Evolutionary conservation across 1,139 yeast species (phyloP).

Genomic region (Blastobotrys arbuscula): DNA sequence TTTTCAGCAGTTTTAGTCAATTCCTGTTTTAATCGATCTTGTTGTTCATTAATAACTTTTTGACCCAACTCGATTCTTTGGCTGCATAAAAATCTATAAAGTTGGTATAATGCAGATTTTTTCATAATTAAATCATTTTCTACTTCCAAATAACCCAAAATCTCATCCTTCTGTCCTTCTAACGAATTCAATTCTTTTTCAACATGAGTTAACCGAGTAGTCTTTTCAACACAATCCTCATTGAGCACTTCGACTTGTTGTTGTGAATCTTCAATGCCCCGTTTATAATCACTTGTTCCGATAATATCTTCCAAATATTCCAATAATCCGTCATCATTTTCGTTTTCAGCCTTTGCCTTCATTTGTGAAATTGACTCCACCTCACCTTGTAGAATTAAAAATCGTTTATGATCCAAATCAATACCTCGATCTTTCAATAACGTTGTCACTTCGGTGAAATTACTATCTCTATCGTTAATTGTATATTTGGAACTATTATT

Average conservation of each 20-base stretch:
- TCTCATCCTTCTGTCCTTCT: conserved; percentile 65
- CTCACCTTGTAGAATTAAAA: conserved; percentile 93
- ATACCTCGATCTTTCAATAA: conserved; percentile 79
- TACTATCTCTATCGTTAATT: conserved; percentile 64
- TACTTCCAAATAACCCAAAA: conserved; percentile 55
- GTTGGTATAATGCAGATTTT: conserved; percentile 55
- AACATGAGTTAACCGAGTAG: conserved; percentile 71
- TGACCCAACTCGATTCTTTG: conserved; percentile 35
- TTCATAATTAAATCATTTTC: conserved; percentile 59
- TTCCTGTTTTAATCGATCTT: conserved; percentile 45
- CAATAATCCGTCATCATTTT: conserved; percentile 85
- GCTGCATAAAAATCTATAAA: conserved; percentile 41
- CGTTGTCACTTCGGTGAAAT: conserved; percentile 73
- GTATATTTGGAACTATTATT: conserved; percentile 76
- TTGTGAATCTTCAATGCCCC: conserved; percentile 61
- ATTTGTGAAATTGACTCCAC: conserved; percentile 97
- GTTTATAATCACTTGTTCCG: conserved; percentile 84
- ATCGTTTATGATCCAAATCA: conserved; percentile 91
- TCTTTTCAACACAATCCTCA: conserved; percentile 76
- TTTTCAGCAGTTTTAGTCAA: conserved; percentile 41
- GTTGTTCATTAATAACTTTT: conserved; percentile 42
- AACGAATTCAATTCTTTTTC: conserved; percentile 67
- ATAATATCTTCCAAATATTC: conserved; percentile 96
- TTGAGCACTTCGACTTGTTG: conserved; percentile 61
- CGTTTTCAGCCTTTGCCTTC: conserved; percentile 94